Evolutionary conservation across 2,329 filamentous ascomycete genomes (phyloP).

Genomic region (Verticillium tricorpus): DNA sequence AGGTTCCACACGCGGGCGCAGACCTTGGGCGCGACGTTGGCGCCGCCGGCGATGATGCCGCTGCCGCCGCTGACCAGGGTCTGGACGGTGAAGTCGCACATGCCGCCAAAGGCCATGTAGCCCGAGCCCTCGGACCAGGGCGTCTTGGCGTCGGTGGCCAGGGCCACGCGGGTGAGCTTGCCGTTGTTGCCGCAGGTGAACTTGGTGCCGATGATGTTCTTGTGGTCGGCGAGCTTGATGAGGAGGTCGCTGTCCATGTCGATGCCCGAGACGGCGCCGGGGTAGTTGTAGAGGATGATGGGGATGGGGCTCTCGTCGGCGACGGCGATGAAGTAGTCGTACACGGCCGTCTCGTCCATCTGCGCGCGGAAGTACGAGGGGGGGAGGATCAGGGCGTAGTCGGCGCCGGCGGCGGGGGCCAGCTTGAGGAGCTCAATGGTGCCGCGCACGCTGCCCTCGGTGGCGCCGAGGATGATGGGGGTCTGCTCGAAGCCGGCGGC

Average conservation of each 20-base stretch:
- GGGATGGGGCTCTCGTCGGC: conserved; percentile 72
- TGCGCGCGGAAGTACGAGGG: conserved; percentile 79
- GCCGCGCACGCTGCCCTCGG: conserved; percentile 74
- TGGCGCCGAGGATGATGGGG: conserved; percentile 80
- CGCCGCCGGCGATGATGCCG: conserved; percentile 81
- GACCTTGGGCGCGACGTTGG: conserved; percentile 80
- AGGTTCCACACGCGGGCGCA: conserved; percentile 77
- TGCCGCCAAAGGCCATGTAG: conserved; percentile 84
- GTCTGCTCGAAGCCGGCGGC: conserved; percentile 70
- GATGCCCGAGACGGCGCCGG: conserved; percentile 78
- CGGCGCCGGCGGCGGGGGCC: conserved; percentile 64
- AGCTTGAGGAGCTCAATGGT: conserved; percentile 72
- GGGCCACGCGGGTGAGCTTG: conserved; percentile 78
- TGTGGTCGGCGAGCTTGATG: conserved; percentile 72
- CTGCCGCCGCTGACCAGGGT: conserved; percentile 74
- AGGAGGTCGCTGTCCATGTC: conserved; percentile 88
- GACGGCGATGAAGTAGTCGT: conserved; percentile 69
- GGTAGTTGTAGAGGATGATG: conserved; percentile 88
- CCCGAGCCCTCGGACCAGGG: conserved; percentile 53
- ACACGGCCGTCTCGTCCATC: conserved; percentile 68
- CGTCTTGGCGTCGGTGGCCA: conserved; percentile 66
- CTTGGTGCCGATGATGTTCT: conserved; percentile 83
- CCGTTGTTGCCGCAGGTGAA: conserved; percentile 91
- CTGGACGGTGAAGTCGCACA: conserved; percentile 83
- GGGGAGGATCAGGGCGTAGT: conserved; percentile 75